Evolutionary conservation across 495 filamentous ascomycete species (phyloP), one percentile per base, ranked within the genome.

Genomic region (Poronia punctata): DNA sequence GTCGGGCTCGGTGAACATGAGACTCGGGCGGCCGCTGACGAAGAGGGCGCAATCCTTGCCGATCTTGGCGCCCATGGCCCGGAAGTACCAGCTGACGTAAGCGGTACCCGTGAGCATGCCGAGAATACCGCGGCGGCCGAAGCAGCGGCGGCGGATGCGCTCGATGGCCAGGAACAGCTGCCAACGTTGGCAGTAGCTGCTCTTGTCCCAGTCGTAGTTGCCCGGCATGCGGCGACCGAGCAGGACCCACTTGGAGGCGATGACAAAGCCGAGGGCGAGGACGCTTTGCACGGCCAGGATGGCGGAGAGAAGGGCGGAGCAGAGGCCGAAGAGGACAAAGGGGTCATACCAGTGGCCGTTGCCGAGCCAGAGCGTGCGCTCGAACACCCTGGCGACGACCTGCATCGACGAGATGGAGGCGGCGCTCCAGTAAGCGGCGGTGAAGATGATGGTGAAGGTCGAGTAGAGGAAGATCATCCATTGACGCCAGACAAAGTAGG

Each of bases 1-100:
- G 18, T 72, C 70, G 3, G 70, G 70, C 52, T 74, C 69, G 2
- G 70, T 74, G 31, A 74, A 68, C 24, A 65, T 45, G 15, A 73
- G 45, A 29, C 52, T 65, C 15, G 67, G 64, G 2, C 38, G 41
- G 2, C 68, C 67, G 25, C 65, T 65, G 11, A 64, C 64, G 30
- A 70, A 69, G 11, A 72, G 52, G 6, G 66, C 65, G 28, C 66
- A 68, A 49, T 73, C 61, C 14, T 57, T 50, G 7, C 70, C 67
- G 31, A 71, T 65, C 3, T 39, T 54, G 3, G 67, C 66, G 6
- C 69, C 68, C 3, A 73, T 40, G 11, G 49, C 50, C 7, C 64
- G 59, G 55, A 68, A 72, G 42, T 71, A 73, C 18, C 60, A 29
- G 4, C 52, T 49, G 0, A 60, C 32, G 31, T 57, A 73, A 18